phyloP scores from a whole-genome alignment of 805 yeast genomes.

The Peterozyma toletana region DNA sequence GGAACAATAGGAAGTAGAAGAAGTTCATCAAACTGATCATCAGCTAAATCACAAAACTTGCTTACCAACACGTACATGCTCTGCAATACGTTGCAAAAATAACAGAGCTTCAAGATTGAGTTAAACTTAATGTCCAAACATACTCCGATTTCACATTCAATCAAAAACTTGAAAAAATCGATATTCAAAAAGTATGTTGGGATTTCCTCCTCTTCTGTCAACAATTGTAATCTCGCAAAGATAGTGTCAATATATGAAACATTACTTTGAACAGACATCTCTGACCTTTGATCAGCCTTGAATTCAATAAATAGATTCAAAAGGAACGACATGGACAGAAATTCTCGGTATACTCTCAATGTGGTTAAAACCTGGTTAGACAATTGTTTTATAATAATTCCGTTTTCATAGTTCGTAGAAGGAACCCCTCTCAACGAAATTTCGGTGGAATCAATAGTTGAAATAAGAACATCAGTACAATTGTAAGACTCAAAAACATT shows the following conservation, averaged over 20 bases:
- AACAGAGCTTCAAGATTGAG: constrained; percentile 40
- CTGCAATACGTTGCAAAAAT: constrained; percentile 47
- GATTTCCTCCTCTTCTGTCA: constrained; percentile 3
- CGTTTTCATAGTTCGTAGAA: constrained; percentile 17
- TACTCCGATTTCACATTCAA: constrained; percentile 41
- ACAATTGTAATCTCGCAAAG: constrained; percentile 16
- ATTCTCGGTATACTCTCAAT: constrained; percentile 29
- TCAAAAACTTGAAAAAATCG: constrained; percentile 50
- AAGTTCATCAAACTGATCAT: constrained; percentile 15
- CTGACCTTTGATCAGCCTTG: too few relatives aligned
- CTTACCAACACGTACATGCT: constrained; percentile 16
- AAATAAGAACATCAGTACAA: constrained; percentile 27
- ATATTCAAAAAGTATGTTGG: constrained; percentile 7
- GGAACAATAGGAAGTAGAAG: not conserved
- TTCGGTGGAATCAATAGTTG: constrained; percentile 59
- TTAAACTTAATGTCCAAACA: constrained; percentile 37
- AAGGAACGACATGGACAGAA: constrained; percentile 16
- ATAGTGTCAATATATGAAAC: not conserved
- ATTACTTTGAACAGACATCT: too few relatives aligned
- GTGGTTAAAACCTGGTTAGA: constrained; percentile 56
- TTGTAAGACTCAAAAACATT: constrained; percentile 5
- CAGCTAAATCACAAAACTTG: too few relatives aligned
- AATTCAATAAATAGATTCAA: too few relatives aligned
- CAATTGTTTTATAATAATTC: constrained; percentile 46
- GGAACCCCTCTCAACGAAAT: constrained; percentile 51